Evolutionary conservation across 1,284 basidiomycete species (phyloP).

Genomic region (Coniferiporia sulphurascens): DNA sequence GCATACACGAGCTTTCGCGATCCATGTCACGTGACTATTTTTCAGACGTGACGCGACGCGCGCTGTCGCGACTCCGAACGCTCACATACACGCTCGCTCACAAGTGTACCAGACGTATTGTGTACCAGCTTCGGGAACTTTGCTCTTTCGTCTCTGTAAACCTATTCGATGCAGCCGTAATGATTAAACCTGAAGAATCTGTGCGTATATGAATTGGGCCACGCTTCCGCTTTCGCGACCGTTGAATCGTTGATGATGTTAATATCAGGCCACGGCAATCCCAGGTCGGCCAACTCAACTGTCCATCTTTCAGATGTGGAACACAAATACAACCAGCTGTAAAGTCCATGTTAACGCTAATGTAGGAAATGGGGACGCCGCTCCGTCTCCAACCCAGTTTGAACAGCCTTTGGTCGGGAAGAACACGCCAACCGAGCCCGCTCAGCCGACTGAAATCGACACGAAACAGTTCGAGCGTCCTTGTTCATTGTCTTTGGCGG

Average conservation of each 20-base stretch:
- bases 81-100: background rate
- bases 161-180: background rate
- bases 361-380: background rate
- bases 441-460: background rate
- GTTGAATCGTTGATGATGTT: background rate
- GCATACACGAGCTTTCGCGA: no score
- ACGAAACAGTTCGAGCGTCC: background rate
- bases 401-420: background rate
- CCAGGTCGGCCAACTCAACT: background rate
- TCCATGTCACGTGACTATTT: background rate
- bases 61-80: background rate
- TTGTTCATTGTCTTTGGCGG: background rate
- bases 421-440: background rate
- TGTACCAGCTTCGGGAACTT: no score
- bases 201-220: background rate
- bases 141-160: background rate
- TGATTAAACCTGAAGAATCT: conserved; percentile 1
- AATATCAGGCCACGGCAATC: background rate
- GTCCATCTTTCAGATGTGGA: conserved; percentile 13
- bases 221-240: background rate
- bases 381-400: background rate
- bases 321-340: background rate
- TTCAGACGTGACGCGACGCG: conserved; percentile 4
- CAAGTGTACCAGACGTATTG: no score
- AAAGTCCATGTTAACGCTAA: background rate